Conservation (phyloP, 1,139 yeast species). For the Blastobotrys proliferans region DNA sequence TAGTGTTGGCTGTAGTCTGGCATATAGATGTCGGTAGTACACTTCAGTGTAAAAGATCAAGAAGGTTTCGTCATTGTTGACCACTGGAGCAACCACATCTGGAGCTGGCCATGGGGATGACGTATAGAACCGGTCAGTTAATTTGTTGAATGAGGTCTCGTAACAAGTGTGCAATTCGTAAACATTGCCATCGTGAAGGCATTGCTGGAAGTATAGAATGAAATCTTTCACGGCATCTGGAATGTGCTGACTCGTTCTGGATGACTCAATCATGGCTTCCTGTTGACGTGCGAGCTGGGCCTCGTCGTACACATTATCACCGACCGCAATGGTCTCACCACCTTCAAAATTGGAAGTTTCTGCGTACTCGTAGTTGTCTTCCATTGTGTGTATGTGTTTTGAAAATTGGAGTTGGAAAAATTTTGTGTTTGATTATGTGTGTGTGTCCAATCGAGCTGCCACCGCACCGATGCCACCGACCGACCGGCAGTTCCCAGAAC, state of each 20-base stretch:
- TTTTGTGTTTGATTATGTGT: too few species aligned
- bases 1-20: slow-evolving; percentile 41
- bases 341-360: slow-evolving; percentile 20
- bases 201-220: slow-evolving; percentile 42
- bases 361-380: slow-evolving; percentile 26
- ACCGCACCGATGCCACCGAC: too few species aligned
- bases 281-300: slow-evolving; percentile 34
- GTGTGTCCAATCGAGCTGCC: too few species aligned
- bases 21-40: slow-evolving; percentile 47
- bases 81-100: slow-evolving; percentile 39
- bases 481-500: too few species aligned
- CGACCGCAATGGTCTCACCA: slow-evolving; percentile 31
- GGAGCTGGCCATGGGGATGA: slow-evolving; percentile 46
- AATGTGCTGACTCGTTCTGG: slow-evolving; percentile 29
- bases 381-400: too few species aligned
- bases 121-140: slow-evolving; percentile 45
- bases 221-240: slow-evolving; percentile 46
- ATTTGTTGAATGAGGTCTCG: slow-evolving; percentile 43
- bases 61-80: slow-evolving; percentile 43
- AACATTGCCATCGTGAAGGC: slow-evolving; percentile 41
- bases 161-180: slow-evolving; percentile 44
- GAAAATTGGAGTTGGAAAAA: too few species aligned
- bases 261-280: slow-evolving; percentile 29
- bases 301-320: slow-evolving; percentile 26
- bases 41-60: slow-evolving; percentile 45